Base-by-base conservation (phyloP, 768 basidiomycete species). In the Austroboletus festivus region DNA sequence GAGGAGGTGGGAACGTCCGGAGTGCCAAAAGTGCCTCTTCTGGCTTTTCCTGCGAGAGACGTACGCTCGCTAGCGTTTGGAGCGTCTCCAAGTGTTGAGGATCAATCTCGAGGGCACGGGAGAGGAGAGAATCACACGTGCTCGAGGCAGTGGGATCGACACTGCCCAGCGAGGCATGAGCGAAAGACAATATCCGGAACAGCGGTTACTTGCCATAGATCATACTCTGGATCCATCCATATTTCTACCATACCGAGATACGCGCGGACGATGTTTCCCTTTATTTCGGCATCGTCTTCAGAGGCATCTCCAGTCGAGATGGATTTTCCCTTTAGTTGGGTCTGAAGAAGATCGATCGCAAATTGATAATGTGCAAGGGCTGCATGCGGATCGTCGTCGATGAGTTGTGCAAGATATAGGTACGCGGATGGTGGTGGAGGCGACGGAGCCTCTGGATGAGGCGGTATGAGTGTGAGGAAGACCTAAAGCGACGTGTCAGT, bases 171-270 rank as follows among this genome's bases (percentile, higher is more conserved):
- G 46, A 11, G 8, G 33, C 22, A n/a, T 12, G 38, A 19, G 8
- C 16, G n/a, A 18, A 24, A 12, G 24, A 5, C 20, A 8, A 33
- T 24, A 48, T 16, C n/a, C 26, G 50, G 6, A 18, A 19, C 26
- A 62, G 20, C 26, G 48, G n/a, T n/a, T 28, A 63, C 81, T 43
- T 58, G 86, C 93, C 93, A 94, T 42, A 95, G 73, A 74, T 94
- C 91, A 55, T 86, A 85, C 2, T 78, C 77, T 24, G 87, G 87
- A 59, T 93, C 89, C 92, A 96, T 95, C 93, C 93, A 96, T 15
- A 94, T 88, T 63, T 95, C 93, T 21, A 94, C 86, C 78, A 93
- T 93, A 8, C 86, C 87, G 24, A 93, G 77, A 19, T 93, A 76
- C 8, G 89, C 90, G 34, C 86, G 76, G 11, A 93, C 83, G 47